phyloP scores from a whole-genome alignment of 2,329 filamentous ascomycete genomes.

The Bipolaris cookei region DNA sequence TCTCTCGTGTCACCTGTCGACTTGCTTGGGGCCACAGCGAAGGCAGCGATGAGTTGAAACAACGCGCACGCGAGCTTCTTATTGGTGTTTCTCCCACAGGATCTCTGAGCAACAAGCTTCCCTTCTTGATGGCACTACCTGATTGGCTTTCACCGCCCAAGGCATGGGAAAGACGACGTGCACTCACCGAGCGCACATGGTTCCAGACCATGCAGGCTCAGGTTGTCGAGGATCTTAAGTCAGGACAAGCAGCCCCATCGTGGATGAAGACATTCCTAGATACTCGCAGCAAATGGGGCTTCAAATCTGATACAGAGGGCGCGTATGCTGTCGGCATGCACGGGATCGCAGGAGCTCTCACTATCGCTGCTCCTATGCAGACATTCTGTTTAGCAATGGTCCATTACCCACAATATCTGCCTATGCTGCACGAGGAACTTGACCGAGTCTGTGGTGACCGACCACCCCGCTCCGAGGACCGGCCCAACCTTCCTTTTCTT shows the following conservation, averaged over 20 bases:
- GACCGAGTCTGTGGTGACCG: slow-evolving; percentile 51
- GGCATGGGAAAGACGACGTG: slow-evolving; percentile 54
- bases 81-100: slow-evolving; percentile 56
- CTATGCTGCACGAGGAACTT: slow-evolving; percentile 50
- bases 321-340: slow-evolving; percentile 57
- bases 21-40: slow-evolving; percentile 55
- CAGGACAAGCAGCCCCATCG: slow-evolving; percentile 45
- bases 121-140: slow-evolving; percentile 54
- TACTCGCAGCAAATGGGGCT: slow-evolving; percentile 49
- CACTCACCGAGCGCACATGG: slow-evolving; percentile 53
- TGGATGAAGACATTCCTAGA: slow-evolving; percentile 56
- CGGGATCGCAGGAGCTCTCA: slow-evolving; percentile 55
- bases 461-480: slow-evolving; percentile 46
- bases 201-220: slow-evolving; percentile 54
- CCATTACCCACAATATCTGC: slow-evolving; percentile 53
- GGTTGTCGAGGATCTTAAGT: slow-evolving; percentile 46
- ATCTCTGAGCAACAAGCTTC: slow-evolving; percentile 55
- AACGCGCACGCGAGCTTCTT: slow-evolving; percentile 55
- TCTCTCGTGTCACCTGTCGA: slow-evolving; percentile 55
- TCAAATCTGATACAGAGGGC: slow-evolving; percentile 53
- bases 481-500: slow-evolving; percentile 49
- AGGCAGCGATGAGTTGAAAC: slow-evolving; percentile 55
- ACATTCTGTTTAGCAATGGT: slow-evolving; percentile 56
- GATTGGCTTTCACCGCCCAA: slow-evolving; percentile 53
- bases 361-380: slow-evolving; percentile 56